A percentile compares a stretch with the other conserved stretches of the same genome.
These are phyloP conservation scores for Thielaviopsis ethacetica DNA, from an alignment of 2,329 filamentous ascomycete species.

Conservation along the genomic window DNA sequence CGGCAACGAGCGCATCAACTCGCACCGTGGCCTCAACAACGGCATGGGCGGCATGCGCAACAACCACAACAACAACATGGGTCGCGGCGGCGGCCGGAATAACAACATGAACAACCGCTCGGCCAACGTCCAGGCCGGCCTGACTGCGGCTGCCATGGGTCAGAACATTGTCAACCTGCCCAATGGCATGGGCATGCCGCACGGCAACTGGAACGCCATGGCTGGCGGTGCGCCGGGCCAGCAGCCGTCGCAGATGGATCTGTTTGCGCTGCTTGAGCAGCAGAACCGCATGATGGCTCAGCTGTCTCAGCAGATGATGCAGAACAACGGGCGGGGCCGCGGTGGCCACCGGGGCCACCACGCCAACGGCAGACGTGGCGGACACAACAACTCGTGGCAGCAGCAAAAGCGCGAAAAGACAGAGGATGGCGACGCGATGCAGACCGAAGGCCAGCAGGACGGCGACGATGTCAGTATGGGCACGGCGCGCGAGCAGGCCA, in stretches of 20 bases:
- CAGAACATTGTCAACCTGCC: conserved; percentile 24
- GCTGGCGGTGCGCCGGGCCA: conserved; percentile 16
- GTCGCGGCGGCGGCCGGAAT: conserved; percentile 12
- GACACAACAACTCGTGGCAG: conserved; percentile 23
- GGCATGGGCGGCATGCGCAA: conserved; percentile 16
- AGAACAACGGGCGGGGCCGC: conserved; percentile 24
- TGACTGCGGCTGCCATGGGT: conserved; percentile 23
- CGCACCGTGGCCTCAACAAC: conserved; percentile 29
- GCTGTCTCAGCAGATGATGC: conserved; percentile 44
- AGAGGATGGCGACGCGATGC: conserved; percentile 16
- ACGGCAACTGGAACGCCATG: conserved; percentile 25
- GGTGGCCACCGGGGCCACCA: conserved; percentile 30
- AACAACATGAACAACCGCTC: conserved; percentile 32
- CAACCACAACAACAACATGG: conserved; percentile 5
- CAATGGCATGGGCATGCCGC: conserved; percentile 21
- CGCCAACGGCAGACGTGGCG: conserved; percentile 31
- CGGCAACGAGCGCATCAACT: conserved; percentile 66
- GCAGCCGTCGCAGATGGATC: conserved; percentile 33
- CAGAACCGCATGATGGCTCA: conserved; percentile 77
- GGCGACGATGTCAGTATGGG: conserved; percentile 50
- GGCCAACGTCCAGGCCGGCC: conserved; percentile 32
- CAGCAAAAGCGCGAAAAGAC: conserved; percentile 14
- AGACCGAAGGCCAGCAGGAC: conserved; percentile 17
- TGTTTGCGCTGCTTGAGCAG: conserved; percentile 68
- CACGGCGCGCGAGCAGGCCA: conserved; percentile 35